Evolutionary conservation across 1,139 yeast species (phyloP), one percentile per base, ranked within the genome.

Genomic region (Lodderomyces metapsilosis): DNA sequence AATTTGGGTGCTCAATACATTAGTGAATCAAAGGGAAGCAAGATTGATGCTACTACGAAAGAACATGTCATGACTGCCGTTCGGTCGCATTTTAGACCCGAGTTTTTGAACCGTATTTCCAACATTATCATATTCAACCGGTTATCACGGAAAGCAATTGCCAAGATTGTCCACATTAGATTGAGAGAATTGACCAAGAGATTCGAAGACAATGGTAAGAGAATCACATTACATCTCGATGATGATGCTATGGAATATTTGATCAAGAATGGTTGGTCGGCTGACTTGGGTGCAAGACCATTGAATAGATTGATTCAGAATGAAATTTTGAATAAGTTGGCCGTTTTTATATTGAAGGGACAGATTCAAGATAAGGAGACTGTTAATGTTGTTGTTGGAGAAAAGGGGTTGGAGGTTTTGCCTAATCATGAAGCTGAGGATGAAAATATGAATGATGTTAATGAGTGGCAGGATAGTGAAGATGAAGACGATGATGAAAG

Each of bases 271-370:
- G 98, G 99, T 37, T 92, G 91, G 68, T 88, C 96, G 21, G 77
- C 86, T 41, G 96, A 89, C 62, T 74, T 92, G 62, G 98, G 99
- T 66, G 98, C 99, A 2, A 80, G 99, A 63, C 99, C 99, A 47
- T 77, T 92, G 67, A 94, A 92, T 75, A 81, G 98, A 57, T 77
- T 92, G 53, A 89, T 92, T 50, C 98, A 92, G 65, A 80, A 76
- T 50, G 95, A 89, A 62, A 75, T 92, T 23, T 80, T 92, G 62
- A 92, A 92, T 66, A 82, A 75, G 54, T 72, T 92, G 66, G 98
- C 99, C 1, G 78, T 92, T n/a, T 76, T 85, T 65, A 77, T 92
- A 45, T 76, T 92, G 52, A 84, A 83, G 60, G 95, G 95, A 13
- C 95, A 91, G 64, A 78, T 92, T 44, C 76, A 73, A 57, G 97